Conservation (phyloP, 768 basidiomycete genomes). For the Boletus sp. region DNA sequence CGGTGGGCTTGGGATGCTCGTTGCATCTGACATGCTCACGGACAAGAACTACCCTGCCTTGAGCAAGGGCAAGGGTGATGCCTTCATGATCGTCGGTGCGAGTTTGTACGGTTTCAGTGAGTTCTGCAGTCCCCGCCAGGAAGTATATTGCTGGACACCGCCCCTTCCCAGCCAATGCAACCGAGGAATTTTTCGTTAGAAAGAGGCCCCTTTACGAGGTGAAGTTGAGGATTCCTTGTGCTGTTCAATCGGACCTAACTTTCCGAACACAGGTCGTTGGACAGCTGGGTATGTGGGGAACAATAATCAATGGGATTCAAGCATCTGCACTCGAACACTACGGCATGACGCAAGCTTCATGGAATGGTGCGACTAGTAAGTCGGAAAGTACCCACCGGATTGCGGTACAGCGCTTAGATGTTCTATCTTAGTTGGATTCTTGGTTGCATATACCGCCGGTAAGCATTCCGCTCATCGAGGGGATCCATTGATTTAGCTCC, state of each 20-base stretch:
- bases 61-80: slow-evolving; percentile 72
- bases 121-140: slow-evolving; percentile 26
- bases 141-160: not conserved
- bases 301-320: slow-evolving; percentile 75
- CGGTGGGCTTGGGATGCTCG: slow-evolving; percentile 74
- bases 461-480: not conserved
- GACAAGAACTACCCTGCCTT: slow-evolving; percentile 69
- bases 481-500: not conserved
- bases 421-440: slow-evolving; percentile 43
- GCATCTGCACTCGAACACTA: slow-evolving; percentile 71
- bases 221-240: not conserved
- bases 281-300: slow-evolving; percentile 83
- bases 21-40: slow-evolving; percentile 73
- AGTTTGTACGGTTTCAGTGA: slow-evolving; percentile 83
- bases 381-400: slow-evolving; percentile 32
- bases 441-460: slow-evolving; percentile 50
- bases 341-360: slow-evolving; percentile 59
- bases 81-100: slow-evolving; percentile 83
- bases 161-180: slow-evolving; percentile 64
- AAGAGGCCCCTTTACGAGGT: slow-evolving; percentile 77
- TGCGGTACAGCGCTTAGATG: not conserved
- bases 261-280: slow-evolving; percentile 58
- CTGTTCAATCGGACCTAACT: not conserved
- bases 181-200: slow-evolving; percentile 85
- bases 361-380: slow-evolving; percentile 71